phyloP scores from a whole-genome alignment of 2,329 filamentous ascomycete species.

The Sarocladium oryzae region DNA sequence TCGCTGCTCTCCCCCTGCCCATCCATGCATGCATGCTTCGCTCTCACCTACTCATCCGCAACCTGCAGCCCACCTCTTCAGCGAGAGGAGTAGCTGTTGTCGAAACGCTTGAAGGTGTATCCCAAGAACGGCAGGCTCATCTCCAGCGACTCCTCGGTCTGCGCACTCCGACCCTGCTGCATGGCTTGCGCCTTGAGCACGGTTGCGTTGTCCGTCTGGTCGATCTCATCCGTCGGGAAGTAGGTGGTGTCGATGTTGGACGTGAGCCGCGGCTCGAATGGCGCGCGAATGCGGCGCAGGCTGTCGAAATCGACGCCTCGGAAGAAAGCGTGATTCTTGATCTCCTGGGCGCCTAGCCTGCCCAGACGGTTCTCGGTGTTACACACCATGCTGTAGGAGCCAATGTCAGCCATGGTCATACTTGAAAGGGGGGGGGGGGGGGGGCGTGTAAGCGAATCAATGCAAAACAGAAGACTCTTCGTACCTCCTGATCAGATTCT shows the following conservation, averaged over 20 bases:
- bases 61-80: constrained; percentile 23
- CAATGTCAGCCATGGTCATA: background rate
- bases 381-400: constrained; percentile 70
- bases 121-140: constrained; percentile 77
- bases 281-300: constrained; percentile 84
- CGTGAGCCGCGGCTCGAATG: constrained; percentile 88
- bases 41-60: no score
- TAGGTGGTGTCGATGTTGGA: constrained; percentile 96
- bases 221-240: constrained; percentile 98
- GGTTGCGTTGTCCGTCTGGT: constrained; percentile 89
- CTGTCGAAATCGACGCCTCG: constrained; percentile 92
- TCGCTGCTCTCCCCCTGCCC: background rate
- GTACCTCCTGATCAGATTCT: constrained; percentile 87
- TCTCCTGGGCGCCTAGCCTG: constrained; percentile 77
- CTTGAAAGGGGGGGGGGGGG: no score
- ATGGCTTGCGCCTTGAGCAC: constrained; percentile 77
- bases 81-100: constrained; percentile 63
- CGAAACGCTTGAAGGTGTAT: constrained; percentile 86
- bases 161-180: constrained; percentile 51
- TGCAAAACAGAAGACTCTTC: constrained; percentile 21
- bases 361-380: constrained; percentile 90
- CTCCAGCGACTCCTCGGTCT: constrained; percentile 75
- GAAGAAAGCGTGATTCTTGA: constrained; percentile 95
- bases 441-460: no score
- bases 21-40: background rate